These are phyloP conservation scores for Xylariaceae sp. DNA, from an alignment of 2,329 filamentous ascomycete genomes.

Conservation along the genomic window DNA sequence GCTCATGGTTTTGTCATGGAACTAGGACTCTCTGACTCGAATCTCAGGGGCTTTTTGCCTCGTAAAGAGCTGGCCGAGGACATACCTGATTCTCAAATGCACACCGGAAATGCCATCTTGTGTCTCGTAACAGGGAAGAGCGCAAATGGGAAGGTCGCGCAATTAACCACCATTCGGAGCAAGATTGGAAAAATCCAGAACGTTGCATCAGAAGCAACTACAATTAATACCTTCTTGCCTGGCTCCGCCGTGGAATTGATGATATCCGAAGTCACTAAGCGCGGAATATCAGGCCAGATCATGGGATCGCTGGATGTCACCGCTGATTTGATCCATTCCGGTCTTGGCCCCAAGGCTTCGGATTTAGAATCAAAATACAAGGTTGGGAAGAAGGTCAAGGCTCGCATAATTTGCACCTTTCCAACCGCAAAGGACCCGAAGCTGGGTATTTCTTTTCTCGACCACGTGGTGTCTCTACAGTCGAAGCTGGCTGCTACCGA, in stretches of 20 bases:
- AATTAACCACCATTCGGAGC: conserved; percentile 75
- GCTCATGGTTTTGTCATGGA: conserved; percentile 97
- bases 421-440: conserved; percentile 78
- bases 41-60: conserved; percentile 80
- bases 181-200: conserved; percentile 69
- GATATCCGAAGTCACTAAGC: conserved; percentile 71
- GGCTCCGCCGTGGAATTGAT: conserved; percentile 89
- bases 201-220: conserved; percentile 75
- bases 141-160: conserved; percentile 79
- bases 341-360: conserved; percentile 67
- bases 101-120: conserved; percentile 82
- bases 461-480: conserved; percentile 74
- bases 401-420: conserved; percentile 85
- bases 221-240: conserved; percentile 86
- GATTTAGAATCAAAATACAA: conserved; percentile 80
- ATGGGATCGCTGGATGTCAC: conserved; percentile 91
- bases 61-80: conserved; percentile 76
- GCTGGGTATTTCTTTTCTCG: conserved; percentile 82
- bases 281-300: conserved; percentile 85
- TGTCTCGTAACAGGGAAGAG: conserved; percentile 78
- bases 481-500: conserved; percentile 46
- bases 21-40: conserved; percentile 70
- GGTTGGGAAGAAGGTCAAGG: conserved; percentile 80
- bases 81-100: conserved; percentile 67
- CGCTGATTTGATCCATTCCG: conserved; percentile 88